phyloP scores from a whole-genome alignment of 2,329 filamentous ascomycete genomes.

The Trichocomaceae sp. region DNA sequence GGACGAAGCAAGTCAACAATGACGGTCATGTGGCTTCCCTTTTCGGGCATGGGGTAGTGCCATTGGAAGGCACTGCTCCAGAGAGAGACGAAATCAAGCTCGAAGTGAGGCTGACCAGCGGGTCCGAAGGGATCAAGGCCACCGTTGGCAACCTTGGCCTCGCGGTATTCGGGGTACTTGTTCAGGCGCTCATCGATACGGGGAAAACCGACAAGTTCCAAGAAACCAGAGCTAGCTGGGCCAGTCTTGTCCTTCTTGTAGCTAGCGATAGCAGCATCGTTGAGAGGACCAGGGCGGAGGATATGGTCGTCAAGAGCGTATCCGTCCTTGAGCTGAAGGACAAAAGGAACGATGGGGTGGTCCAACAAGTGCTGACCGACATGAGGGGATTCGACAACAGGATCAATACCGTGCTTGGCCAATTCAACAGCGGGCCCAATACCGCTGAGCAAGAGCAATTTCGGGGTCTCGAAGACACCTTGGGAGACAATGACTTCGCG shows the following conservation, averaged over 20 bases:
- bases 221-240: conserved; percentile 31
- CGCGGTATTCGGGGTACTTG: conserved; percentile 41
- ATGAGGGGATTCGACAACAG: conserved; percentile 15
- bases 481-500: conserved; percentile 42
- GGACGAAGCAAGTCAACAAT: conserved; percentile 34
- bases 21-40: conserved; percentile 30
- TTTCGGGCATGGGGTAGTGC: conserved; percentile 32
- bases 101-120: conserved; percentile 53
- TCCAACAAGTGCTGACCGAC: conserved; percentile 41
- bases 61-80: conserved; percentile 48
- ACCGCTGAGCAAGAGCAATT: conserved; percentile 29
- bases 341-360: conserved; percentile 35
- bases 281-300: conserved; percentile 30
- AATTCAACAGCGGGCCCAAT: conserved; percentile 28
- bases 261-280: conserved; percentile 27
- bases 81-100: conserved; percentile 57
- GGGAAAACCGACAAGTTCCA: conserved; percentile 50
- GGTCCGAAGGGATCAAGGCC: conserved; percentile 49
- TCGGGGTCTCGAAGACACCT: conserved; percentile 39
- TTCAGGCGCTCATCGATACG: conserved; percentile 48
- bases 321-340: conserved; percentile 38
- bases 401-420: conserved; percentile 6
- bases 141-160: conserved; percentile 34
- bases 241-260: conserved; percentile 25
- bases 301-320: conserved; percentile 33